Evolutionary conservation across 169 alveolate genomes (phyloP).

Genomic region (Plasmodium fragile): DNA sequence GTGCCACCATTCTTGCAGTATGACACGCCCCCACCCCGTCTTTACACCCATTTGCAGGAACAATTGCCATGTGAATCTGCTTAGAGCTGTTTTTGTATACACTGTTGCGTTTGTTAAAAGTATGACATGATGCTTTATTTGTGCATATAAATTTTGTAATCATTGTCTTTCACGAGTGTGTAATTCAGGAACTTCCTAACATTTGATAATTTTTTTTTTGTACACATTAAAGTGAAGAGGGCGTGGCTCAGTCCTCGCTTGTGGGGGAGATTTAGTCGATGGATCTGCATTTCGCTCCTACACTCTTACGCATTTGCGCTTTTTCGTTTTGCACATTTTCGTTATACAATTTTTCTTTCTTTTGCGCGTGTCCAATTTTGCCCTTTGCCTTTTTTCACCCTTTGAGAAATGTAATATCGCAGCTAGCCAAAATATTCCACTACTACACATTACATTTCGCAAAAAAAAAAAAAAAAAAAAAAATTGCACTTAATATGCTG

Average conservation of each 20-base stretch:
- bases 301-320: not conserved
- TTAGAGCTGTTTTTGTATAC: not conserved
- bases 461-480: slow-evolving; percentile 18
- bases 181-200: slow-evolving; percentile 3
- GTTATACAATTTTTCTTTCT: slow-evolving; percentile 2
- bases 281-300: not conserved
- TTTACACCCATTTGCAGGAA: not conserved
- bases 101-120: not conserved
- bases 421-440: slow-evolving; percentile 18
- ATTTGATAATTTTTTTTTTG: not conserved
- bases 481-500: not conserved
- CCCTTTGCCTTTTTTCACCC: not conserved
- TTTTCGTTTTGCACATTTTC: not conserved
- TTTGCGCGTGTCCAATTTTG: not conserved
- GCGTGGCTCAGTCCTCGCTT: not conserved
- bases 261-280: not conserved
- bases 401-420: not conserved
- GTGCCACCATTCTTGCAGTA: not conserved
- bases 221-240: not conserved
- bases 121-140: not conserved
- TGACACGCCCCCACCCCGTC: not conserved
- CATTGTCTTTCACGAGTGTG: slow-evolving; percentile 15
- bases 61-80: not conserved
- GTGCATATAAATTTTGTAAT: not conserved
- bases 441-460: not conserved